These are phyloP conservation scores for Eucalyptus pumila DNA, from an alignment of 345 rosid species.

Conservation along the genomic window DNA sequence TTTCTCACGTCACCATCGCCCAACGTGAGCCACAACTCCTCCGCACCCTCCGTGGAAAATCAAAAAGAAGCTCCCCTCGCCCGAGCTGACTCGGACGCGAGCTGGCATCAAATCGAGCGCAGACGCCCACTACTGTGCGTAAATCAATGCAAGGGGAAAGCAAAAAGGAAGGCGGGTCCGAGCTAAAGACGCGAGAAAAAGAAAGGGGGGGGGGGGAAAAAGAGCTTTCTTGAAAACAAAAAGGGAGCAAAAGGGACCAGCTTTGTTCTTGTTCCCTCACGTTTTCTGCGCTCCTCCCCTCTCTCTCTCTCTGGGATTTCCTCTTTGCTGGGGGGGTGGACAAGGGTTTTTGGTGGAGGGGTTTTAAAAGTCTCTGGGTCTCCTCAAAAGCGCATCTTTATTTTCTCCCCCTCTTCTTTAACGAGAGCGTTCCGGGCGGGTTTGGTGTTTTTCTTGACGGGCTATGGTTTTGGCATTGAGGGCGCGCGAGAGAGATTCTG, in stretches of 20 bases:
- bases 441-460: not conserved
- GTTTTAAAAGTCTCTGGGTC: slow-evolving; percentile 4
- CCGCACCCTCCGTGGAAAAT: not conserved
- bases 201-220: not conserved
- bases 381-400: not conserved
- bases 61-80: not conserved
- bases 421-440: not conserved
- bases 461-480: slow-evolving; percentile 11
- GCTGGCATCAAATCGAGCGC: slow-evolving; percentile 4
- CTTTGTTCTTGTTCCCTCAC: slow-evolving; percentile 22
- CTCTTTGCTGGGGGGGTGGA: not conserved
- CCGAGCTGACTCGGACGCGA: slow-evolving; percentile 18
- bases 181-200: not conserved
- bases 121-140: not conserved
- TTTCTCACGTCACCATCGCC: not conserved
- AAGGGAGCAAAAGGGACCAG: not conserved
- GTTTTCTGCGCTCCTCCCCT: slow-evolving; percentile 29
- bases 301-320: not conserved
- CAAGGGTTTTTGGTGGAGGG: not conserved
- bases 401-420: not conserved
- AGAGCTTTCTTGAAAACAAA: not conserved
- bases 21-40: slow-evolving; percentile 21
- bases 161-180: not conserved
- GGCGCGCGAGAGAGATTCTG: not conserved
- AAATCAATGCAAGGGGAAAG: not conserved